Conservation (phyloP, 257 asterid genomes). For the Datura wrightii region DNA sequence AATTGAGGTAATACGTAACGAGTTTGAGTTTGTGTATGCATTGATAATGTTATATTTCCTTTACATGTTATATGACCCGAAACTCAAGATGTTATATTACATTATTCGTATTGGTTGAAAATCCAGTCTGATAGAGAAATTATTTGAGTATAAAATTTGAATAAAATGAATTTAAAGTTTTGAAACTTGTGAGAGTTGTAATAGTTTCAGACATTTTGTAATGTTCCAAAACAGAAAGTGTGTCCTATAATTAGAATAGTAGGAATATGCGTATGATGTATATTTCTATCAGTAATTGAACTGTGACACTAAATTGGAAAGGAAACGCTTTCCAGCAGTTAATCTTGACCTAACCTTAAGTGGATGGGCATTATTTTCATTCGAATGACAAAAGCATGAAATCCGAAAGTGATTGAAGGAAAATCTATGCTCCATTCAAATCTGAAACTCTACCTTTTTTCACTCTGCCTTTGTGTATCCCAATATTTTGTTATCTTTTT, state of each 20-base stretch:
- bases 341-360: background rate
- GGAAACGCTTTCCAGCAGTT: background rate
- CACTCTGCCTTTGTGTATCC: background rate
- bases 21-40: background rate
- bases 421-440: background rate
- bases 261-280: background rate
- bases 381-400: background rate
- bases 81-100: background rate
- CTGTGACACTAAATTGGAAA: background rate
- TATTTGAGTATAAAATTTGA: background rate
- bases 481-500: background rate
- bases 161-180: background rate
- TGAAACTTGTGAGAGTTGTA: slow-evolving; percentile 14
- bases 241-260: background rate
- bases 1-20: background rate
- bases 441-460: slow-evolving; percentile 6
- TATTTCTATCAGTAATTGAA: background rate
- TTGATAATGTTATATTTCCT: background rate
- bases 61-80: background rate
- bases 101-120: background rate
- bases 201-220: background rate
- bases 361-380: background rate
- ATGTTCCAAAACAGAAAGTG: slow-evolving; percentile 9
- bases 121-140: background rate
- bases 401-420: background rate